Percentiles rank a stretch among this genome's conserved stretches.
Conservation (phyloP, 176 grass and related monocot species). For the Otatea glauca region DNA sequence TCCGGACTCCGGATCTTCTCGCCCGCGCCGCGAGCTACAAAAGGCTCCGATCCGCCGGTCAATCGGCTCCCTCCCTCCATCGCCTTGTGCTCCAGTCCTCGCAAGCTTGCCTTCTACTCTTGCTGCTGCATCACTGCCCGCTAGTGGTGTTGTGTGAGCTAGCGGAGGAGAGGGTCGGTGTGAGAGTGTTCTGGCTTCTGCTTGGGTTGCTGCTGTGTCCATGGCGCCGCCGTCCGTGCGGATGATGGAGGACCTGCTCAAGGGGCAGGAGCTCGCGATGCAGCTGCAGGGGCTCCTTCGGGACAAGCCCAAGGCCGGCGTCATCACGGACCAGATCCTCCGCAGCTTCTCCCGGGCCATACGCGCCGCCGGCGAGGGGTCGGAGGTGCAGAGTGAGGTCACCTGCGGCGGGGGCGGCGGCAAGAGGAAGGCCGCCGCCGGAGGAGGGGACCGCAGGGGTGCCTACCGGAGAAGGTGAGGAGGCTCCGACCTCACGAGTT, state of each 20-base stretch:
- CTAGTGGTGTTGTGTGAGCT: neutral
- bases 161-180: neutral
- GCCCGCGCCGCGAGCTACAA: too few relatives aligned
- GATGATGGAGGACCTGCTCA: constrained; percentile 56
- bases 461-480: constrained; percentile 57
- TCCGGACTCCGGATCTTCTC: too few relatives aligned
- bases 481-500: neutral
- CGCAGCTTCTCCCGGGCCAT: constrained; percentile 50
- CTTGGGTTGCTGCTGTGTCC: neutral
- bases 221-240: constrained; percentile 45
- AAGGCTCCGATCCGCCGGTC: too few relatives aligned
- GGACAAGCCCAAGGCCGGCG: constrained; percentile 33
- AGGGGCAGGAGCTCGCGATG: constrained; percentile 45
- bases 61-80: rapidly evolving
- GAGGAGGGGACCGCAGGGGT: constrained; percentile 24
- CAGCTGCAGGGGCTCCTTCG: constrained; percentile 46
- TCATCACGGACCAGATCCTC: constrained; percentile 60
- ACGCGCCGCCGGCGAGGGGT: constrained; percentile 17
- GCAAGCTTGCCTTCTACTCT: neutral
- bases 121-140: neutral
- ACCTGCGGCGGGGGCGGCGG: constrained; percentile 46
- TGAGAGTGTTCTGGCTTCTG: neutral
- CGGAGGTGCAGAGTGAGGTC: constrained; percentile 54
- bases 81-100: neutral
- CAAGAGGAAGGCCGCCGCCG: constrained; percentile 55